phyloP scores from a whole-genome alignment of 208 protist genomes.

The Acanthamoeba castellanii region DNA sequence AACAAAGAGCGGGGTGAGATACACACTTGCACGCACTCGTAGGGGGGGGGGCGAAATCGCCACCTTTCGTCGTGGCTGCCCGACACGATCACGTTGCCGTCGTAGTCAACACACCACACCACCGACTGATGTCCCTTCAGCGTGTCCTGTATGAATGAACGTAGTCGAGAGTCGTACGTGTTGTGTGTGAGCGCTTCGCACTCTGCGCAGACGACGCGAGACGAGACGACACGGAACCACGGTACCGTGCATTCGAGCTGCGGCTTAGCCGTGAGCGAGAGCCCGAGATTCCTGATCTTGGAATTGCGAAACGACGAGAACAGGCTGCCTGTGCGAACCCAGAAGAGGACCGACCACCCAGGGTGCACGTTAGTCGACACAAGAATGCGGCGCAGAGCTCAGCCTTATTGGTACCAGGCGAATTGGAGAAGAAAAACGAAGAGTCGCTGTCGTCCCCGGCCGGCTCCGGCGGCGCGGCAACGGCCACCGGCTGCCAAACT shows the following conservation, averaged over 20 bases:
- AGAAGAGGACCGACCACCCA: too few relatives aligned
- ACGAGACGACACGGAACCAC: neutral
- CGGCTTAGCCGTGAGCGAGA: neutral
- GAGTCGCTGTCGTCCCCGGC: neutral
- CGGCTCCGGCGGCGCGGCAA: neutral
- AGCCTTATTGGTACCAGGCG: constrained; percentile 1
- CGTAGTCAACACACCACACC: constrained; percentile 15
- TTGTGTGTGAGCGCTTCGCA: too few relatives aligned
- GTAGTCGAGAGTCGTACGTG: too few relatives aligned
- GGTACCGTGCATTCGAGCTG: constrained; percentile 10
- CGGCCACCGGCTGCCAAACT: constrained; percentile 25
- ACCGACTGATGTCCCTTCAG: constrained; percentile 1
- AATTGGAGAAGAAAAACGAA: neutral
- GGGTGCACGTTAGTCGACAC: too few relatives aligned
- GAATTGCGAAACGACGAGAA: neutral
- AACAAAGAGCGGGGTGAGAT: neutral
- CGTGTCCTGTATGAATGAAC: neutral
- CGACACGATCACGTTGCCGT: neutral
- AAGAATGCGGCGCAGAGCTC: too few relatives aligned
- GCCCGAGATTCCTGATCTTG: neutral
- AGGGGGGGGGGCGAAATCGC: too few relatives aligned
- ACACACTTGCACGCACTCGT: too few relatives aligned
- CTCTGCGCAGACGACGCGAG: neutral
- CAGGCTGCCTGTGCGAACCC: neutral
- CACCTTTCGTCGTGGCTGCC: constrained; percentile 30